Conservation (phyloP, 192 early-diverging fungal species). For the Mycoemilia scoparia region DNA sequence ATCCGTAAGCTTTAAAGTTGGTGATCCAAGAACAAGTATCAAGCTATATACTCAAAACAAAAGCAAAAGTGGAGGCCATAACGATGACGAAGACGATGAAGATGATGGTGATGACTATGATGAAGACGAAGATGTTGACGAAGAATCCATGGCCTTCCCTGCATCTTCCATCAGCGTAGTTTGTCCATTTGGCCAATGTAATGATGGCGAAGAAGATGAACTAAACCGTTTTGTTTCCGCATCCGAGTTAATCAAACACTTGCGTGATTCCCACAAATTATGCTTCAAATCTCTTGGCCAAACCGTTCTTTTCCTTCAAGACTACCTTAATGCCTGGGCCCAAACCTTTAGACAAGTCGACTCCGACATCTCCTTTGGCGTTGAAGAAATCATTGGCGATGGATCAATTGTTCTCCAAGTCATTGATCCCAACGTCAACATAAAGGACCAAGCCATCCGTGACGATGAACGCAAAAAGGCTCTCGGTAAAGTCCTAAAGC, state of each 20-base stretch:
- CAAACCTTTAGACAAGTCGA: conserved; percentile 20
- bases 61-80: conserved; percentile 12
- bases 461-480: conserved; percentile 52
- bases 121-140: conserved; percentile 23
- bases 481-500: conserved; percentile 48
- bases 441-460: conserved; percentile 44
- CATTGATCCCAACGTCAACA: conserved; percentile 38
- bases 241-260: conserved; percentile 40
- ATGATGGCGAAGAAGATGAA: conserved; percentile 6
- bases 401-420: conserved; percentile 2
- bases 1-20: no score
- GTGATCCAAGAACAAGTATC: conserved; percentile 17
- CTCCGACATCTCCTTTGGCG: conserved; percentile 2
- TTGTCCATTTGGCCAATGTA: conserved; percentile 49
- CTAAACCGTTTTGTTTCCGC: conserved; percentile 33
- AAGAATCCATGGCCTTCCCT: conserved; percentile 19
- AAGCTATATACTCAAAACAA: conserved; percentile 14
- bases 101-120: conserved; percentile 18
- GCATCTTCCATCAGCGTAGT: conserved; percentile 33
- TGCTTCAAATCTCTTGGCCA: conserved; percentile 54
- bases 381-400: conserved; percentile 2
- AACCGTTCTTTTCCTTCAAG: conserved; percentile 56
- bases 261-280: conserved; percentile 42
- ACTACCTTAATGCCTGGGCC: conserved; percentile 60
- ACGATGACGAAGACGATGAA: conserved; percentile 21